A percentile compares a stretch with the other conserved stretches of the same genome.
phyloP scores from a whole-genome alignment of 208 protist species.

The Novymonas esmeraldas region DNA sequence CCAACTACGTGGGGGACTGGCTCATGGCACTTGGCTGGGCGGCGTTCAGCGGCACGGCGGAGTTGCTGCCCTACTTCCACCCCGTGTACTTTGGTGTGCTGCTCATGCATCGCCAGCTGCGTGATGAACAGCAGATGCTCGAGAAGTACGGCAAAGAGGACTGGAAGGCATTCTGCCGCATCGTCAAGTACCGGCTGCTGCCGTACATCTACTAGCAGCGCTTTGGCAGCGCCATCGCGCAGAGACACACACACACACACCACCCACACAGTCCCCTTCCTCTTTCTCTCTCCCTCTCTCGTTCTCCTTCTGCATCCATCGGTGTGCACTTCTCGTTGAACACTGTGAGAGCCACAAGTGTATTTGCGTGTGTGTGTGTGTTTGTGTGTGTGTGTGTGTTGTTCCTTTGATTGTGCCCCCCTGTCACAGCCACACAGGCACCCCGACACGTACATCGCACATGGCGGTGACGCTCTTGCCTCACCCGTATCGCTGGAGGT shows the following conservation, averaged over 20 bases:
- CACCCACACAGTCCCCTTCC: neutral
- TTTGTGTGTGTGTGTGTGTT: too few species aligned
- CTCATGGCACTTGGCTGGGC: constrained; percentile 82
- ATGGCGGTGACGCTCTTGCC: too few species aligned
- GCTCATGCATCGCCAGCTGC: constrained; percentile 92
- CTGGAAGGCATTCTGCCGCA: constrained; percentile 91
- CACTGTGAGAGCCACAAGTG: too few species aligned
- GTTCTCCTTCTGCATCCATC: too few species aligned
- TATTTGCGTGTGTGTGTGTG: too few species aligned
- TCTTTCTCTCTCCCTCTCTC: constrained; percentile 11
- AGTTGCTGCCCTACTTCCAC: constrained; percentile 94
- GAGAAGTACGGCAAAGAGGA: constrained; percentile 92
- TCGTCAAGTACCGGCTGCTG: constrained; percentile 91
- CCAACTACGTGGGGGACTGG: constrained; percentile 97
- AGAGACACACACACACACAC: neutral
- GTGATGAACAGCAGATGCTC: constrained; percentile 93
- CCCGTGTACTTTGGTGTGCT: constrained; percentile 93
- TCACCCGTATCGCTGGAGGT: too few species aligned
- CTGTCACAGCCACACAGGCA: too few species aligned
- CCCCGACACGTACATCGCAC: too few species aligned
- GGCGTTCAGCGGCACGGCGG: constrained; percentile 56
- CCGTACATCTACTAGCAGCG: constrained; percentile 88
- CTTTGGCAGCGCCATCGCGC: too few species aligned
- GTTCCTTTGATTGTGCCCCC: too few species aligned
- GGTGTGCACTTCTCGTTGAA: too few species aligned